Conservation (phyloP, 2,329 filamentous ascomycete genomes). For the Microascus cirrosus region DNA sequence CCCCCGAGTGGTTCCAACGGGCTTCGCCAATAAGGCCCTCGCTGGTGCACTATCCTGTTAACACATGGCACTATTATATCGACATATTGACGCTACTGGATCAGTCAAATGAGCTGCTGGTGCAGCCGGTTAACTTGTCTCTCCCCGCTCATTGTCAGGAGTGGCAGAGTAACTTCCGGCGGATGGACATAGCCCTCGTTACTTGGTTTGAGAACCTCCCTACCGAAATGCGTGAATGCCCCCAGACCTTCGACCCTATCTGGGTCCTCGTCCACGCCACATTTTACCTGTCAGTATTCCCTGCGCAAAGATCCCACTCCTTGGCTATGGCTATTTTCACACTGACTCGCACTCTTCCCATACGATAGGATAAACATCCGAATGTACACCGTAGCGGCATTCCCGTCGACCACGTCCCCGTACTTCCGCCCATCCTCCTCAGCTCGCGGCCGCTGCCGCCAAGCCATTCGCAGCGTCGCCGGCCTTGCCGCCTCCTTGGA, state of each 20-base stretch:
- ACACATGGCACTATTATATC: neutral
- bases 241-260: neutral
- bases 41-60: neutral
- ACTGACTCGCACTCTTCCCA: neutral
- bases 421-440: neutral
- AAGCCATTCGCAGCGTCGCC: neutral
- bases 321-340: no score
- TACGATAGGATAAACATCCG: neutral
- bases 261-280: neutral
- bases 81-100: neutral
- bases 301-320: neutral
- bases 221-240: neutral
- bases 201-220: neutral
- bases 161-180: neutral
- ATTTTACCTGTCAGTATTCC: neutral
- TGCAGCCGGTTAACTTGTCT: neutral
- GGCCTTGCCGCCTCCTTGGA: no score
- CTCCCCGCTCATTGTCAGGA: neutral
- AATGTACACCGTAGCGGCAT: neutral
- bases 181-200: neutral
- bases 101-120: neutral
- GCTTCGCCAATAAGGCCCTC: neutral
- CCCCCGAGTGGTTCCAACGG: neutral
- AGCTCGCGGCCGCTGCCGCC: neutral
- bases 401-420: neutral